Conservation (phyloP, 2,329 filamentous ascomycete species). For the Arthrobotrys entomopaga region DNA sequence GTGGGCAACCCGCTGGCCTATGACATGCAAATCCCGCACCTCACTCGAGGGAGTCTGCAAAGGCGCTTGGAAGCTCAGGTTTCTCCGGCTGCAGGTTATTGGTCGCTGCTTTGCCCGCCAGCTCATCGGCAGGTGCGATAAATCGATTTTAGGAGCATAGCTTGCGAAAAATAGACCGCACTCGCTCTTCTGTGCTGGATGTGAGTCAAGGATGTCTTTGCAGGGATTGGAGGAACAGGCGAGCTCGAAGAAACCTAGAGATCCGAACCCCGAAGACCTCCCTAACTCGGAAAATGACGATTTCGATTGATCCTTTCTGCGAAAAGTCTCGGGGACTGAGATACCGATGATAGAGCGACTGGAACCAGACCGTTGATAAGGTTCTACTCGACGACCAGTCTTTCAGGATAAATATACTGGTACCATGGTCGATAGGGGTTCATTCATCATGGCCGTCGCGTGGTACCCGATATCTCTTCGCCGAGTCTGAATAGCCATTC, state of each 20-base stretch:
- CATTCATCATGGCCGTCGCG: no score
- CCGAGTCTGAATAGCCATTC: no score
- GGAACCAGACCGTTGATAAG: no score
- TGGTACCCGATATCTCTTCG: no score
- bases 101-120: slow-evolving; percentile 28
- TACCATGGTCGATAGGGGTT: no score
- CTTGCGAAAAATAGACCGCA: slow-evolving; percentile 2
- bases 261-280: slow-evolving; percentile 45
- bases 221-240: slow-evolving; percentile 35
- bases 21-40: slow-evolving; percentile 43
- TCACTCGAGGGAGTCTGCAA: slow-evolving; percentile 10
- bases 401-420: no score
- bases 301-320: slow-evolving; percentile 7
- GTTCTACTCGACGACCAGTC: no score
- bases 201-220: slow-evolving; percentile 36
- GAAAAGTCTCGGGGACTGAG: slow-evolving; percentile 13
- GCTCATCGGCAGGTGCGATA: slow-evolving; percentile 36
- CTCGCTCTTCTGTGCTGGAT: slow-evolving; percentile 8
- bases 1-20: slow-evolving; percentile 23
- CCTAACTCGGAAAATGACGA: slow-evolving; percentile 47
- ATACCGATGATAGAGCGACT: slow-evolving; percentile 11
- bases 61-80: slow-evolving; percentile 11
- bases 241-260: slow-evolving; percentile 37
- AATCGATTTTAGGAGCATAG: slow-evolving; percentile 15
- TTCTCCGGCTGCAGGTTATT: slow-evolving; percentile 30